Conservation (phyloP, 2,329 filamentous ascomycete genomes). For the Nigrospora osmanthi region DNA sequence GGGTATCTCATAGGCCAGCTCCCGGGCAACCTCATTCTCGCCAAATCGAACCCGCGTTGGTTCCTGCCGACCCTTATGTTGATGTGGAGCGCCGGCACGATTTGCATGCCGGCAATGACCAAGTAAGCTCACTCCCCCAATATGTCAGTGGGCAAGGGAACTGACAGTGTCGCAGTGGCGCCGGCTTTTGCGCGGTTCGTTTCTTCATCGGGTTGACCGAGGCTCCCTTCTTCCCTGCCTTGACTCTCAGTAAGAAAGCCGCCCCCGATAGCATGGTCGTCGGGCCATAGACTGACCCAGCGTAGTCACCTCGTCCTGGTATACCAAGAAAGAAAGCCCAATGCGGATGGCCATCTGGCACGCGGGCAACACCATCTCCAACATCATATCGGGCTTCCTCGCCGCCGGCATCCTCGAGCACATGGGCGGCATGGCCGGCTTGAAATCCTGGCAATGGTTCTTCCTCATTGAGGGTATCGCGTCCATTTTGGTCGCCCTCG, state of each 20-base stretch:
- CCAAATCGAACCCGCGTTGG: constrained; percentile 25
- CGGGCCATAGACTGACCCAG: background rate
- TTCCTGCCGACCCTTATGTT: constrained; percentile 30
- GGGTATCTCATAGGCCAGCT: constrained; percentile 35
- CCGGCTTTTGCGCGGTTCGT: constrained; percentile 13
- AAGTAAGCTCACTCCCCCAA: constrained; percentile 4
- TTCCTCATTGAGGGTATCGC: constrained; percentile 32
- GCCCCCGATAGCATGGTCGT: background rate
- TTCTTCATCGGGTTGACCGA: constrained; percentile 21
- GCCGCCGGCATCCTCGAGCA: constrained; percentile 34
- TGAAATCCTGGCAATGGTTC: constrained; percentile 37
- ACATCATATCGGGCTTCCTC: constrained; percentile 34
- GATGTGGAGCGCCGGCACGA: constrained; percentile 29
- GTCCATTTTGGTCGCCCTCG: constrained; percentile 23
- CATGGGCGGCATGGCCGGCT: constrained; percentile 28
- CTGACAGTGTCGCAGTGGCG: background rate
- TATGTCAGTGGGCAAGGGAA: no score
- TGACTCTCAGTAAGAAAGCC: constrained; percentile 26
- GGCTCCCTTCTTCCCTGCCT: constrained; percentile 36
- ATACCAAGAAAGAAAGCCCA: constrained; percentile 32
- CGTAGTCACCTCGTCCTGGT: constrained; percentile 32
- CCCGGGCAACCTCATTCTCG: constrained; percentile 35
- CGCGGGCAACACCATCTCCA: constrained; percentile 35
- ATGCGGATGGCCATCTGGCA: constrained; percentile 34
- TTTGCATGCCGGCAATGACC: constrained; percentile 30